Percentiles rank a stretch among this genome's conserved stretches.
Evolutionary conservation across 2,329 filamentous ascomycete genomes (phyloP).

Genomic region (Colletotrichum abscissum): DNA sequence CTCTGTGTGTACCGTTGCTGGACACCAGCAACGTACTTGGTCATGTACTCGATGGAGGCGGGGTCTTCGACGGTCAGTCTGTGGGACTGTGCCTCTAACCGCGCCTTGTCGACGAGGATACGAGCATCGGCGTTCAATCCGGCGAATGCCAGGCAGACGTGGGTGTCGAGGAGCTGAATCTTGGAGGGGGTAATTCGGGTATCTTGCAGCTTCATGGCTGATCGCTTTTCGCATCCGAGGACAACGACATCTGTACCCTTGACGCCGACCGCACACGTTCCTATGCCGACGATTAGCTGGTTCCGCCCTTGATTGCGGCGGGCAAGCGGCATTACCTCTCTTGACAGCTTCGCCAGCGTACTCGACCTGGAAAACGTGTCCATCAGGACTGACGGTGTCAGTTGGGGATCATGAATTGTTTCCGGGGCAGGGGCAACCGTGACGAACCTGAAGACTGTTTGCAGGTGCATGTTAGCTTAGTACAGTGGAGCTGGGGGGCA

Average conservation of each 20-base stretch:
- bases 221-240: slow-evolving; percentile 97
- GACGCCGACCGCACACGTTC: slow-evolving; percentile 97
- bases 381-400: slow-evolving; percentile 85
- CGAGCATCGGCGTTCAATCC: slow-evolving; percentile 97
- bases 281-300: slow-evolving; percentile 56
- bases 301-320: slow-evolving; percentile 33
- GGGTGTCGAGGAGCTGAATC: slow-evolving; percentile 94
- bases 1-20: slow-evolving; percentile 99
- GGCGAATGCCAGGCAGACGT: slow-evolving; percentile 97
- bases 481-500: slow-evolving; percentile 42
- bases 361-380: slow-evolving; percentile 99
- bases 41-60: slow-evolving; percentile 98
- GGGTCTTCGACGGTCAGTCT: slow-evolving; percentile 97
- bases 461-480: slow-evolving; percentile 52
- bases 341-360: slow-evolving; percentile 99
- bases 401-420: slow-evolving; percentile 39
- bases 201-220: slow-evolving; percentile 99
- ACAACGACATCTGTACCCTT: slow-evolving; percentile 96
- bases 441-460: slow-evolving; percentile 83
- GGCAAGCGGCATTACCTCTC: slow-evolving; percentile 73
- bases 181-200: slow-evolving; percentile 99
- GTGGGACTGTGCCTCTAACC: slow-evolving; percentile 97
- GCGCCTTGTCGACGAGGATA: slow-evolving; percentile 97
- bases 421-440: slow-evolving; percentile 24
- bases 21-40: slow-evolving; percentile 97